These are phyloP conservation scores for Suillus sp. DNA, from an alignment of 768 basidiomycete genomes.

Conservation along the genomic window DNA sequence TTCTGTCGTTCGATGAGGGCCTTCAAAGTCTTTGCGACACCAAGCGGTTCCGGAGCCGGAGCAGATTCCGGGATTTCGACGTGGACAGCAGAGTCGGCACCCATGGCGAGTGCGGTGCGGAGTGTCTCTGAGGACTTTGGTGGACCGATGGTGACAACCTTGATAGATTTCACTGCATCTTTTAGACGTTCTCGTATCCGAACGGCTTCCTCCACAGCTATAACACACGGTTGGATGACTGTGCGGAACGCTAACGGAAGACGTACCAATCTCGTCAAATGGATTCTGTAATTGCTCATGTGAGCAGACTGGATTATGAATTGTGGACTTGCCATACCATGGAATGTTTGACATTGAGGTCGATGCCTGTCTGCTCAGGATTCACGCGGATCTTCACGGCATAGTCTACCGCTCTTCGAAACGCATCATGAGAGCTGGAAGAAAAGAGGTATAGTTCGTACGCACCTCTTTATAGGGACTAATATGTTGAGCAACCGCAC, in stretches of 20 bases:
- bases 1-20: slow-evolving; percentile 69
- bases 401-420: slow-evolving; percentile 88
- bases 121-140: slow-evolving; percentile 87
- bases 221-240: background rate
- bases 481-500: slow-evolving; percentile 81
- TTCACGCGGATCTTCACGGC: slow-evolving; percentile 98
- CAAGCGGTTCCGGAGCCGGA: slow-evolving; percentile 85
- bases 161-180: slow-evolving; percentile 79
- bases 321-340: slow-evolving; percentile 63
- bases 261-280: slow-evolving; percentile 95
- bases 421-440: background rate
- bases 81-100: slow-evolving; percentile 91
- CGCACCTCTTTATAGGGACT: slow-evolving; percentile 89
- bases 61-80: slow-evolving; percentile 78
- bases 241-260: background rate
- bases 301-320: slow-evolving; percentile 5
- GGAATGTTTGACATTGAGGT: slow-evolving; percentile 97
- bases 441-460: background rate
- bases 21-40: slow-evolving; percentile 83
- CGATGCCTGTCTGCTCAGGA: slow-evolving; percentile 91
- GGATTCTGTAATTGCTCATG: slow-evolving; percentile 69
- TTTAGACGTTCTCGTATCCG: slow-evolving; percentile 87
- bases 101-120: slow-evolving; percentile 97
- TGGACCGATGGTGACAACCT: slow-evolving; percentile 92
- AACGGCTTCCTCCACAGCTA: slow-evolving; percentile 97